These are phyloP conservation scores for bread wheat (Triticum aestivum) DNA, from an alignment of 176 grass and related monocot species.

Conservation along the genomic window IWGSC_CS_RefSeq_v2.1 NC_057800.1:628104389-628104888, in stretches of 20 bases:
- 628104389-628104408: background rate
- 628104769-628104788: background rate
- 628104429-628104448: background rate
- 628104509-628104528: background rate
- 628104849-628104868: background rate
- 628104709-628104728: background rate
- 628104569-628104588: background rate
- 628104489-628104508: background rate
- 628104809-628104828: background rate
- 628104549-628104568: background rate
- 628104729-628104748: background rate
- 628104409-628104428: background rate
- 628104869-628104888: conserved; percentile 2
- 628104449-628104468: background rate
- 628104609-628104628: background rate
- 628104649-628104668: background rate
- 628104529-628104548: background rate
- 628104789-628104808: background rate
- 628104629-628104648: background rate
- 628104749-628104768: background rate
- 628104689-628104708: background rate
- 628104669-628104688: background rate
- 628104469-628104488: background rate
- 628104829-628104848: background rate
- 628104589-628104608: no score